Percentiles rank a stretch among this genome's conserved stretches.
phyloP scores from a whole-genome alignment of 2,329 filamentous ascomycete species.

The Hypomyces rosellus region DNA sequence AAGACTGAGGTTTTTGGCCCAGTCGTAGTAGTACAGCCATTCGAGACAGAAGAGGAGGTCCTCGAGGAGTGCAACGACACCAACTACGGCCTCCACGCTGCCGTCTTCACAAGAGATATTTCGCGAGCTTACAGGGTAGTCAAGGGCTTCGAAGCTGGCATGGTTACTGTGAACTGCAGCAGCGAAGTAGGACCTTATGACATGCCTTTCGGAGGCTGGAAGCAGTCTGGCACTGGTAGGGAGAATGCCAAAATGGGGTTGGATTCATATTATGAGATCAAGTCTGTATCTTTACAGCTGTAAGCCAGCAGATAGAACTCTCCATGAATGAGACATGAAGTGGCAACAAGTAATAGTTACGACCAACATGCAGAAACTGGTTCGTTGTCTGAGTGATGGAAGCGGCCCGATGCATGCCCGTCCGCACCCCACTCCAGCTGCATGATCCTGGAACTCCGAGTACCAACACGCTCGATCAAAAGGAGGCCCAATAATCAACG shows the following conservation, averaged over 20 bases:
- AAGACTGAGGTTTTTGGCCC: constrained; percentile 27
- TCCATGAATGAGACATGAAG: too few species aligned
- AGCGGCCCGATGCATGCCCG: too few species aligned
- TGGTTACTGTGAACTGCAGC: constrained; percentile 29
- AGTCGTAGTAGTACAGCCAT: constrained; percentile 21
- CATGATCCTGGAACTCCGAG: too few species aligned
- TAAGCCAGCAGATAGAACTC: neutral
- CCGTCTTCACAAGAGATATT: constrained; percentile 50
- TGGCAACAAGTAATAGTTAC: too few species aligned
- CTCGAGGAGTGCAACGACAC: constrained; percentile 29
- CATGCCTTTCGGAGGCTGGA: constrained; percentile 40
- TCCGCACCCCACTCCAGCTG: too few species aligned
- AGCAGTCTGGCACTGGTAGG: constrained; percentile 52
- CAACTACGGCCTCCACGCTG: constrained; percentile 46
- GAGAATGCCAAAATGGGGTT: constrained; percentile 37
- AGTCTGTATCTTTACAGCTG: constrained; percentile 18
- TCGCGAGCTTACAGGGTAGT: constrained; percentile 21
- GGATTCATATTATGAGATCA: constrained; percentile 31
- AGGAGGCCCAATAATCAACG: too few species aligned
- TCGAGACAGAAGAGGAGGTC: constrained; percentile 22
- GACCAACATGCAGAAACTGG: too few species aligned
- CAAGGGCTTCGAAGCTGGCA: constrained; percentile 46
- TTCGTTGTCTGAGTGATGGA: too few species aligned
- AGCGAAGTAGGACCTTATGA: constrained; percentile 16
- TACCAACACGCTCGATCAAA: too few species aligned